Evolutionary conservation across 179 eudicot species (phyloP), one percentile per base, ranked within the genome.

Genomic region (Kewa caespitosa): DNA sequence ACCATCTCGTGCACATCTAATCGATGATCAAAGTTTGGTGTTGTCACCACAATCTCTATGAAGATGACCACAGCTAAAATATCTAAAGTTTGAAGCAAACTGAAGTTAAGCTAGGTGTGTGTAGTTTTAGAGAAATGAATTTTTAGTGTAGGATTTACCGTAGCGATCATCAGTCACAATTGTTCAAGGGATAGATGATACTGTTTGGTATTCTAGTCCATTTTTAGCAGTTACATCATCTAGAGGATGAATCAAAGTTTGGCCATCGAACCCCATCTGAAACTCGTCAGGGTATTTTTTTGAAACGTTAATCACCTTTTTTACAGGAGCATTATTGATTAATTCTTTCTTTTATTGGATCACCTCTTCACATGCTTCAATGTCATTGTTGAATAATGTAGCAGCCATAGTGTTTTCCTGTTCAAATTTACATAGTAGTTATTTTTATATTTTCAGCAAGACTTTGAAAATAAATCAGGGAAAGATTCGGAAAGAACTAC

Each of bases 361-460:
- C 23, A 67, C 33, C 14, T 67, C 52, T 41, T 38, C 71, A 41
- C 41, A 67, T 39, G 50, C 50, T 12, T 67, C 71, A 38, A 67
- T 67, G 71, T 67, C 71, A 27, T 41, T 34, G 15, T 67, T 9
- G 23, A 67, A 67, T 4, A 67, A 34, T 7, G 52, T 38, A 6
- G 52, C 52, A 14, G 34, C 6, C 71, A 67, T 67, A 2, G 33
- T 67, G 30, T 41, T 27, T 25, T 20, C 71, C 71, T 67, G 0
- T n/a, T 20, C n/a, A n/a, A 57, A n/a, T 57, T n/a, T n/a, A 31
- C 32, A 55, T 28, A 55, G 20, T 55, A 55, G 27, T 13, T 2
- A 55, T 1, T 28, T 27, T 10, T 22, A 55, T 8, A 55, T 55
- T 3, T 10, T 20, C 28, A 2, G 20, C 2, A 1, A 22, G n/a